Percentiles rank a stretch among this genome's conserved stretches.
phyloP scores from a whole-genome alignment of 345 rosid species.

The Anacardium occidentale region DNA sequence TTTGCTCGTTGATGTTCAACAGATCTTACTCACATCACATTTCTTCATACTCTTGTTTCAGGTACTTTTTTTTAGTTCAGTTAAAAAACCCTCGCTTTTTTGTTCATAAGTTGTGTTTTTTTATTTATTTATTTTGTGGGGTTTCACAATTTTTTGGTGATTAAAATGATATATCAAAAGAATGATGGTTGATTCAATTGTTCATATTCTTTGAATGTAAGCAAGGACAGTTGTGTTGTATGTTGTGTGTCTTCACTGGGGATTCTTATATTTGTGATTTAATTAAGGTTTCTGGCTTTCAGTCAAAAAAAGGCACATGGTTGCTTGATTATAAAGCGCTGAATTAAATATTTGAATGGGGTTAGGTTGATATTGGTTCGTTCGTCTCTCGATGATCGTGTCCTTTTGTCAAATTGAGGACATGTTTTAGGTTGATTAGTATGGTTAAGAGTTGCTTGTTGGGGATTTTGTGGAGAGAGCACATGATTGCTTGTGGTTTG shows the following conservation, averaged over 20 bases:
- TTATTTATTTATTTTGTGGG: not conserved
- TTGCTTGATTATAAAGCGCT: too few species aligned
- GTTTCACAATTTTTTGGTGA: not conserved
- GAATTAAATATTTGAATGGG: not conserved
- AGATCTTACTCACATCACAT: slow-evolving; percentile 17
- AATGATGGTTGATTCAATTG: not conserved
- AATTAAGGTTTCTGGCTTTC: slow-evolving; percentile 11
- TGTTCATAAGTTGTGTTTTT: not conserved
- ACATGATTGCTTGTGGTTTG: slow-evolving; percentile 20
- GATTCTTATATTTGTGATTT: slow-evolving; percentile 8
- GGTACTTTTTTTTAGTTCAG: not conserved
- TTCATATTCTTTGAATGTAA: slow-evolving; percentile 33
- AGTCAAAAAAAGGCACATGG: slow-evolving; percentile 24
- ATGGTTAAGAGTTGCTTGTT: slow-evolving; percentile 12
- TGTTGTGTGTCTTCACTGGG: not conserved
- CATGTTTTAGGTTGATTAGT: slow-evolving; percentile 23
- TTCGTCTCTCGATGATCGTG: slow-evolving; percentile 2
- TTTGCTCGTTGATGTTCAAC: not conserved
- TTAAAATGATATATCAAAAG: not conserved
- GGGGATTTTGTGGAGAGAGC: slow-evolving; percentile 20
- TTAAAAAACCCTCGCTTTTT: not conserved
- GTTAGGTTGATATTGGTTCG: not conserved
- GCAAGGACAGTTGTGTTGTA: slow-evolving; percentile 29
- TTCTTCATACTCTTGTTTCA: not conserved
- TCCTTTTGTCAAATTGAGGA: slow-evolving; percentile 17